Percentiles rank a stretch among this genome's conserved stretches.
Conservation (phyloP, 2,329 filamentous ascomycete species). For the Sordariomycetes sp. region DNA sequence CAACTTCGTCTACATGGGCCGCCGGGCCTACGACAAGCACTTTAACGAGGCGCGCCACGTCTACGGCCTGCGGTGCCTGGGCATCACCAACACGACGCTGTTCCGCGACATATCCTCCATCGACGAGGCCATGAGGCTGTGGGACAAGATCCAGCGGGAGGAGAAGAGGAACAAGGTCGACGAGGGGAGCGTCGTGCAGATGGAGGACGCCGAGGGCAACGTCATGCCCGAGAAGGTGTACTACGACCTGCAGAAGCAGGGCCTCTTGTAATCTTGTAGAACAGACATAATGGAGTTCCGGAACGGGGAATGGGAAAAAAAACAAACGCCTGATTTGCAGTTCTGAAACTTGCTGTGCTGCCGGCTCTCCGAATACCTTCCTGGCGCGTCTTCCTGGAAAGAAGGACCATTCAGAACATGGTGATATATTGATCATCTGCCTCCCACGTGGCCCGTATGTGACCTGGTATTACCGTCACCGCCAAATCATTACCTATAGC, state of each 20-base stretch:
- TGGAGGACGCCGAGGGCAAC: conserved; percentile 95
- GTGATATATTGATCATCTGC: no score
- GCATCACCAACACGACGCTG: conserved; percentile 79
- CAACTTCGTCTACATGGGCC: conserved; percentile 97
- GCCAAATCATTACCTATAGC: neutral
- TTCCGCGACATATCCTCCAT: conserved; percentile 93
- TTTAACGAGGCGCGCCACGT: conserved; percentile 92
- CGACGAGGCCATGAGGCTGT: conserved; percentile 73
- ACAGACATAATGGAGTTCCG: neutral
- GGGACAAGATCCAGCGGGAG: conserved; percentile 86
- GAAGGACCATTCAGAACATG: no score
- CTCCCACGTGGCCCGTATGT: neutral
- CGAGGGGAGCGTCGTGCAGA: conserved; percentile 82
- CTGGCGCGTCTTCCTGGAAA: no score
- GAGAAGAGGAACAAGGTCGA: conserved; percentile 64
- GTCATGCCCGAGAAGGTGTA: conserved; percentile 99
- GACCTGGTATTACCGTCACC: neutral
- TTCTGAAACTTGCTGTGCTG: neutral
- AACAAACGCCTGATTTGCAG: neutral
- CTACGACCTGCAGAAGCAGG: conserved; percentile 86
- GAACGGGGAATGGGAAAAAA: neutral
- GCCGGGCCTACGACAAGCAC: conserved; percentile 94
- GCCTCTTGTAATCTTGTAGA: conserved; percentile 46
- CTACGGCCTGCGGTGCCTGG: conserved; percentile 84
- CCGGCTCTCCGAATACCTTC: no score